Conservation (phyloP, 2,329 filamentous ascomycete genomes). For the Lasiodiplodia sp. region DNA sequence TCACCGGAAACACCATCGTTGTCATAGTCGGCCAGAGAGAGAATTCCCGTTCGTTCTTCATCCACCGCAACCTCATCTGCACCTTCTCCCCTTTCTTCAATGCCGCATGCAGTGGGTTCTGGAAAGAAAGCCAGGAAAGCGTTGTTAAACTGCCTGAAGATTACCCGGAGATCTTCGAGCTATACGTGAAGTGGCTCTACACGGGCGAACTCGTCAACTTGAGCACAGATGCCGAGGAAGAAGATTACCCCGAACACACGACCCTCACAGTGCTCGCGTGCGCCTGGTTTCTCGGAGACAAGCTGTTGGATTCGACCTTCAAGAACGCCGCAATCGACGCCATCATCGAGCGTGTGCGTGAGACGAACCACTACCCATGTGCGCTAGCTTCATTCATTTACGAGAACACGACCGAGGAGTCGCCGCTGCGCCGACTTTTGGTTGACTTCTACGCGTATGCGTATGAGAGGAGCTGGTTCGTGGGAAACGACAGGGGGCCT, state of each 20-base stretch:
- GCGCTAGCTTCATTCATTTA: not conserved
- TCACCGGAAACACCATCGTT: not conserved
- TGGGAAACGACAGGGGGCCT: not conserved
- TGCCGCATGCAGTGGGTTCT: slow-evolving; percentile 25
- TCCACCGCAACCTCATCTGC: slow-evolving; percentile 27
- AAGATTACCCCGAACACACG: not conserved
- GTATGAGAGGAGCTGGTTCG: not conserved
- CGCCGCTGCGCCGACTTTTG: not conserved
- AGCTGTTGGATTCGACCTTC: slow-evolving; percentile 36
- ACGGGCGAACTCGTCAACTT: slow-evolving; percentile 7
- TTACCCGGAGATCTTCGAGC: slow-evolving; percentile 6
- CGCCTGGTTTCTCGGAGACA: slow-evolving; percentile 37
- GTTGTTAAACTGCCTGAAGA: slow-evolving; percentile 13
- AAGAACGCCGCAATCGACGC: slow-evolving; percentile 36
- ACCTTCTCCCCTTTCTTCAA: slow-evolving; percentile 29
- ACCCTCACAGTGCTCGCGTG: slow-evolving; percentile 28
- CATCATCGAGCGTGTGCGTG: slow-evolving; percentile 28
- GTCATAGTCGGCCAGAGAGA: not conserved
- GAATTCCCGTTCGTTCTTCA: not conserved
- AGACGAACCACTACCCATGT: slow-evolving; percentile 12
- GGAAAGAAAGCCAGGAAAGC: slow-evolving; percentile 8
- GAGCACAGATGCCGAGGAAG: not conserved
- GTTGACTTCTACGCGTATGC: not conserved
- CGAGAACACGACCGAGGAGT: not conserved
- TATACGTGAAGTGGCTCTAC: slow-evolving; percentile 32